phyloP scores from a whole-genome alignment of 345 rosid genomes.

The Linum usitatissimum region DNA sequence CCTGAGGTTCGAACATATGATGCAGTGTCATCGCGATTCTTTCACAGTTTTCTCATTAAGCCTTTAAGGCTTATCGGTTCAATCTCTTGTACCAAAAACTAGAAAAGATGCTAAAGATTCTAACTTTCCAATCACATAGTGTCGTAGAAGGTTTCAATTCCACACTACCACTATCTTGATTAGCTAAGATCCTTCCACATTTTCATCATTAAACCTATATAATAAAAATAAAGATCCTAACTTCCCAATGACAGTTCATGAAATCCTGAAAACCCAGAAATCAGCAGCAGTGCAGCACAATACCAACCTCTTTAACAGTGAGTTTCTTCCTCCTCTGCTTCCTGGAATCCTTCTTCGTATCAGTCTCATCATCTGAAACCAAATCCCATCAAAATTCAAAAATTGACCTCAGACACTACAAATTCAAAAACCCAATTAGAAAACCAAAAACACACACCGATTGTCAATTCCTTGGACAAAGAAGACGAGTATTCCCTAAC shows the following conservation, averaged over 20 bases:
- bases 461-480: slow-evolving; percentile 49
- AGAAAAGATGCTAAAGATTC: neutral
- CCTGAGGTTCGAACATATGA: too few species aligned
- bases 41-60: neutral
- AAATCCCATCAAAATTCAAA: neutral
- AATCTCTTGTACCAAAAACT: neutral
- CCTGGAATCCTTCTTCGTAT: slow-evolving; percentile 37
- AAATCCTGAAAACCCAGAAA: too few species aligned
- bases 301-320: slow-evolving; percentile 22
- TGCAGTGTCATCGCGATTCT: too few species aligned
- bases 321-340: slow-evolving; percentile 39
- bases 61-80: neutral
- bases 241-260: neutral
- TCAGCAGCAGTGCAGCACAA: too few species aligned
- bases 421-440: neutral
- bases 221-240: neutral
- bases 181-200: neutral
- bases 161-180: too few species aligned
- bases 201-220: neutral
- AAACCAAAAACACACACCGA: slow-evolving; percentile 27
- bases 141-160: neutral
- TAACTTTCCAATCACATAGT: neutral
- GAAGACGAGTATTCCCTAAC: slow-evolving; percentile 46
- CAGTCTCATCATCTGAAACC: slow-evolving; percentile 47
- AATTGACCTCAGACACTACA: neutral